Evolutionary conservation across 1,284 basidiomycete genomes (phyloP), one percentile per base, ranked within the genome.

Genomic region (Pascua guehoae): DNA sequence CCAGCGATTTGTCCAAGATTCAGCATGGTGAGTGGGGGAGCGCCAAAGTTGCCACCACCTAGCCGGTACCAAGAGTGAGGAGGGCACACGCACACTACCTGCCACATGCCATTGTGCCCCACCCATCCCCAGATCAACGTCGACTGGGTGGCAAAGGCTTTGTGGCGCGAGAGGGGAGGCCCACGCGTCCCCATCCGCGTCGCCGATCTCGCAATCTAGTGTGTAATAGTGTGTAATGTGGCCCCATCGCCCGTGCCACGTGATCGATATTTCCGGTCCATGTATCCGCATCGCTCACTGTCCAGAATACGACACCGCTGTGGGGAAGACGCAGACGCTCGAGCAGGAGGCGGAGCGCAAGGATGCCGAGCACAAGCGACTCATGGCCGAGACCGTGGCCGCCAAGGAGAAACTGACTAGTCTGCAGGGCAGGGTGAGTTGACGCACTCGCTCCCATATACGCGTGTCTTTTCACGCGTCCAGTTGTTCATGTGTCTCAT

Each of bases 231-330:
- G 7, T 7, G 24, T 7, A 32, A 32, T 32, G 4, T 32, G 24
- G 24, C 24, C 24, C 24, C 24, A 32, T 32, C 24, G 24, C 24
- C 24, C 45, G 15, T 10, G 32, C 32, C 12, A 12, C 11, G 14
- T 10, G 24, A 16, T 1, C 38, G 7, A 17, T 24, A 18, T 16
- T 18, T 36, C 5, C 17, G 4, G 12, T 52, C n/a, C 32, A n/a
- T 18, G 24, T n/a, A n/a, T 36, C 14, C 8, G 40, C 41, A 14
- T n/a, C 10, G 44, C 38, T 45, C 5, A 51, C 37, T 12, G 40
- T 32, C 7, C 39, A 68, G 71, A 74, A 48, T 69, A 73, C 56
- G 63, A 69, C 40, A 53, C 50, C 7, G 65, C 71, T 17, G 51
- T 66, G 18, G 48, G 55, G 12, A 61, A 68, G 46, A 56, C 67